phyloP scores from a whole-genome alignment of 805 yeast genomes.

The Spathaspora sp. region DNA sequence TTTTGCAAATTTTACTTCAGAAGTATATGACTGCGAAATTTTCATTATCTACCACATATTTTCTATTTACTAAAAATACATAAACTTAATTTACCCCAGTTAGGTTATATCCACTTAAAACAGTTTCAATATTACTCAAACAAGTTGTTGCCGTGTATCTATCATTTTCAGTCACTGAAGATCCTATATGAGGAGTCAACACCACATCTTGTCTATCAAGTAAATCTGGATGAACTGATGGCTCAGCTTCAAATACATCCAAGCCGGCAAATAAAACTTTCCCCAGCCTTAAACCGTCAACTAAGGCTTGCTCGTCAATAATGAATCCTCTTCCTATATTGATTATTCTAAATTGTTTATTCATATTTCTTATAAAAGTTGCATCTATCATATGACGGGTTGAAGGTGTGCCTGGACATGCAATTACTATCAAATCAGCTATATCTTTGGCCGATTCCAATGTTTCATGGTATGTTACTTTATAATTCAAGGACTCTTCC shows the following conservation, averaged over 20 bases:
- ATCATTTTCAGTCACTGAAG: slow-evolving; percentile 57
- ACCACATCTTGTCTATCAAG: slow-evolving; percentile 58
- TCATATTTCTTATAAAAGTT: slow-evolving; percentile 43
- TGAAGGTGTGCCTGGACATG: slow-evolving; percentile 61
- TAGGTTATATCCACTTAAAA: slow-evolving; percentile 14
- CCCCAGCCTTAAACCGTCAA: slow-evolving; percentile 57
- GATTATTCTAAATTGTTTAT: slow-evolving; percentile 57
- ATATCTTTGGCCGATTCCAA: slow-evolving; percentile 30
- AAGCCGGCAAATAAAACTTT: slow-evolving; percentile 64
- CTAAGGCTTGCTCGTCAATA: slow-evolving; percentile 60
- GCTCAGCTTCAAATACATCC: slow-evolving; percentile 71
- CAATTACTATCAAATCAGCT: slow-evolving; percentile 61
- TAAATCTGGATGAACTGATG: slow-evolving; percentile 48
- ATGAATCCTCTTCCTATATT: slow-evolving; percentile 76
- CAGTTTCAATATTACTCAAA: slow-evolving; percentile 50
- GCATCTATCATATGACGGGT: slow-evolving; percentile 54
- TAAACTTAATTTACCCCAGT: slow-evolving; percentile 8
- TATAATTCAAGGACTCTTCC: slow-evolving; percentile 37
- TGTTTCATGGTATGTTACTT: slow-evolving; percentile 37
- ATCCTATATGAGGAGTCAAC: slow-evolving; percentile 70
- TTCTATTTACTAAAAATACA: background rate
- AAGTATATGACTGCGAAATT: background rate
- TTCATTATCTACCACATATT: background rate
- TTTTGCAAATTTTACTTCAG: background rate
- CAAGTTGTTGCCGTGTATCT: slow-evolving; percentile 48